Evolutionary conservation across 805 yeast genomes (phyloP).

Genomic region (Sugiyamaella floridensis): DNA sequence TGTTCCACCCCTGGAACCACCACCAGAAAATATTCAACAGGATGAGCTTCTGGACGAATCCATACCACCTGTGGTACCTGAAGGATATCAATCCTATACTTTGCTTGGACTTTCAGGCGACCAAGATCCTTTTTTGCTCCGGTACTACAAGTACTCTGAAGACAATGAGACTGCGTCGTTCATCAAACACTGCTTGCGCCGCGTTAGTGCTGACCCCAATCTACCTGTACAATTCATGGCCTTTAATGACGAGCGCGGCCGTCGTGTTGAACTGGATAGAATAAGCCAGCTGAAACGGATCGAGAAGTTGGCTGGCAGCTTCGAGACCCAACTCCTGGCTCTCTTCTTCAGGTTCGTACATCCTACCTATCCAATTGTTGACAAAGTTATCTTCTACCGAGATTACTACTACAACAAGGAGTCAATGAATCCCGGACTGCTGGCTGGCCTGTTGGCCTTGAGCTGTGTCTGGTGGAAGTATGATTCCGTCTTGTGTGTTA

Average conservation of each 20-base stretch:
- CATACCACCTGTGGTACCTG: constrained; percentile 22
- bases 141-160: constrained; percentile 21
- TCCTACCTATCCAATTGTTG: constrained; percentile 32
- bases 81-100: constrained; percentile 21
- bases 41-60: constrained; percentile 6
- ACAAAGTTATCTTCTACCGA: constrained; percentile 26
- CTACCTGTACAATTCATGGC: constrained; percentile 25
- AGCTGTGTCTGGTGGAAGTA: constrained; percentile 33
- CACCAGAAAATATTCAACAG: constrained; percentile 1
- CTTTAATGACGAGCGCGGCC: constrained; percentile 17
- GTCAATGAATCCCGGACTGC: constrained; percentile 27
- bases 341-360: constrained; percentile 30
- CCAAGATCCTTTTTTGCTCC: constrained; percentile 29
- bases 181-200: constrained; percentile 25
- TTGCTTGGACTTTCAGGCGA: constrained; percentile 29
- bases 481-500: constrained; percentile 27
- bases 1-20: constrained; percentile 14
- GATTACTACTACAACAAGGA: constrained; percentile 25
- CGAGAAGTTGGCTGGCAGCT: constrained; percentile 12
- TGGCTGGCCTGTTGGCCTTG: constrained; percentile 30
- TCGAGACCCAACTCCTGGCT: constrained; percentile 27
- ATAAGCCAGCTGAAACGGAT: constrained; percentile 14
- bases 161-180: constrained; percentile 20
- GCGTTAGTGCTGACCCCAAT: constrained; percentile 16
- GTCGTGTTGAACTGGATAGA: constrained; percentile 9